Conservation (phyloP, 352 stramenopile genomes). For the Phytophthora kernoviae region DNA sequence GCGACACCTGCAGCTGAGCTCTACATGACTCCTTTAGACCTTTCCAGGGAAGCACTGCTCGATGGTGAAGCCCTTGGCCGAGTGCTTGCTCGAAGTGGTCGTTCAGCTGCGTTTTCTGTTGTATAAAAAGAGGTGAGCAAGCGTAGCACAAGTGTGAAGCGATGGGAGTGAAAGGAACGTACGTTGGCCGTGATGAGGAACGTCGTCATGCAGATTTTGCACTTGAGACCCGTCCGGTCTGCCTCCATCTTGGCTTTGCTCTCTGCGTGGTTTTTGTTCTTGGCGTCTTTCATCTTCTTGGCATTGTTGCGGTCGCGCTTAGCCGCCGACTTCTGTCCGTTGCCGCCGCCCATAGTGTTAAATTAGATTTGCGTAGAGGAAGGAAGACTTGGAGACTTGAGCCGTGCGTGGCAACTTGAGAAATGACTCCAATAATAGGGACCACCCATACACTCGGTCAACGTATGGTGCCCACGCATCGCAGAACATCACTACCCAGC, state of each 20-base stretch:
- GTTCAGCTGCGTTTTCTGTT: slow-evolving; percentile 67
- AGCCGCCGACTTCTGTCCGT: slow-evolving; percentile 80
- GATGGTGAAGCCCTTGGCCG: slow-evolving; percentile 75
- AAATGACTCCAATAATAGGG: slow-evolving; percentile 17
- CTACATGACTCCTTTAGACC: slow-evolving; percentile 19
- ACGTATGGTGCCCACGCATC: slow-evolving; percentile 2
- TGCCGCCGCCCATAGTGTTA: slow-evolving; percentile 77
- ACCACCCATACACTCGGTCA: not conserved
- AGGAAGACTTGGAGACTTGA: slow-evolving; percentile 13
- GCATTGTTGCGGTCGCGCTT: slow-evolving; percentile 84
- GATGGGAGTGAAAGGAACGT: slow-evolving; percentile 20
- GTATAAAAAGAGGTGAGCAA: slow-evolving; percentile 1
- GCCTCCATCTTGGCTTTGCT: slow-evolving; percentile 85
- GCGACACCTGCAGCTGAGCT: slow-evolving; percentile 9
- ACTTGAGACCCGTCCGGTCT: slow-evolving; percentile 82
- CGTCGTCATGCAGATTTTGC: slow-evolving; percentile 89
- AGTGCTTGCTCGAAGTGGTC: slow-evolving; percentile 87
- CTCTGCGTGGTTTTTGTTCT: slow-evolving; percentile 79
- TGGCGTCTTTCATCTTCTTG: slow-evolving; percentile 88
- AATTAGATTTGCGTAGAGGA: slow-evolving; percentile 3
- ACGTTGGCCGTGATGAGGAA: slow-evolving; percentile 88
- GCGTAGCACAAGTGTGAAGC: slow-evolving; percentile 5
- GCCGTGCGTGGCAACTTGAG: slow-evolving; percentile 18
- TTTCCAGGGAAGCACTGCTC: slow-evolving; percentile 71
- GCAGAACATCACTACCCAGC: slow-evolving; percentile 14